These are phyloP conservation scores for Delphinella strobiligena DNA, from an alignment of 2,329 filamentous ascomycete genomes.

Conservation along the genomic window DNA sequence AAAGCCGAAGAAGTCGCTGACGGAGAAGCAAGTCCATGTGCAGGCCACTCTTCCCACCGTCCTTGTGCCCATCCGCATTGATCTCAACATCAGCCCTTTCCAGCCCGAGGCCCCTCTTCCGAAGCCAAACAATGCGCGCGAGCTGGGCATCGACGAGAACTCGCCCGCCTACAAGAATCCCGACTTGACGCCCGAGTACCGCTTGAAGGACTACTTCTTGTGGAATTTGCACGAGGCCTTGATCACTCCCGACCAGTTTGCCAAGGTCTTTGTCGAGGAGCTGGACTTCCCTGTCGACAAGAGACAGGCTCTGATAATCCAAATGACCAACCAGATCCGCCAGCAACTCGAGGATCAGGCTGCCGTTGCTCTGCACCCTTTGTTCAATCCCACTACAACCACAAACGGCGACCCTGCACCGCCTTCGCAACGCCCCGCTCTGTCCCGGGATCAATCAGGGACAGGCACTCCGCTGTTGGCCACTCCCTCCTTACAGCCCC, in stretches of 20 bases:
- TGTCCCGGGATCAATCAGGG: constrained; percentile 40
- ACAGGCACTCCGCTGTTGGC: constrained; percentile 25
- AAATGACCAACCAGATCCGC: constrained; percentile 88
- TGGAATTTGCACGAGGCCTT: constrained; percentile 96
- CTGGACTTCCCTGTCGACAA: constrained; percentile 72
- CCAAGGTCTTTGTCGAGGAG: constrained; percentile 80
- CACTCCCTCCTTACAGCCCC: constrained; percentile 25
- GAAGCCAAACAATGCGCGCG: constrained; percentile 45
- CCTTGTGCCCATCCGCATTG: constrained; percentile 89
- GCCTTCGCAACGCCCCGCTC: constrained; percentile 24
- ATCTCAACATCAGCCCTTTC: constrained; percentile 78
- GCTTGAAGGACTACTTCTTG: constrained; percentile 87
- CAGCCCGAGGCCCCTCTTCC: constrained; percentile 54
- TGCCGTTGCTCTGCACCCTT: constrained; percentile 80
- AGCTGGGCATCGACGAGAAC: constrained; percentile 54
- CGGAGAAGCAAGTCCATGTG: constrained; percentile 49
- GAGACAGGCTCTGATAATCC: constrained; percentile 51
- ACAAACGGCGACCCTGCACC: constrained; percentile 14
- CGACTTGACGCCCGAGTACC: constrained; percentile 71
- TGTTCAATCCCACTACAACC: constrained; percentile 45
- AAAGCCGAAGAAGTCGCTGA: constrained; percentile 44
- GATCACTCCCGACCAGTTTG: constrained; percentile 91
- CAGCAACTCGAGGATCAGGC: constrained; percentile 94
- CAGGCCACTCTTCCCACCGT: constrained; percentile 73
- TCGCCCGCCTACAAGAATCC: constrained; percentile 68